A percentile compares a stretch with the other conserved stretches of the same genome.
Evolutionary conservation across 1,284 basidiomycete species (phyloP).

Genomic region (Phylloboletellus chloephorus): DNA sequence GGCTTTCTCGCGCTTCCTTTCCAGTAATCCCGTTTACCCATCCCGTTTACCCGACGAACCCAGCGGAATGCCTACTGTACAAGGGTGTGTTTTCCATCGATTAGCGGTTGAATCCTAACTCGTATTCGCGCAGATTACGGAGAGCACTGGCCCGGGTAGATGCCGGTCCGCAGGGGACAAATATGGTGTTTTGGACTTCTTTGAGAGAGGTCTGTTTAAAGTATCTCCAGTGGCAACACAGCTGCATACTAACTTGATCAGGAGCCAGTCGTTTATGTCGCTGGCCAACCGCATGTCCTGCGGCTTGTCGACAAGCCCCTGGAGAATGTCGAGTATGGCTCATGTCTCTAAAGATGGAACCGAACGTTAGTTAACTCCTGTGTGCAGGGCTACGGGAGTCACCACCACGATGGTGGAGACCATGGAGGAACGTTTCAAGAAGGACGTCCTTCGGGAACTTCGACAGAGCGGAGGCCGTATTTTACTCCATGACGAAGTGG

Average conservation of each 20-base stretch:
- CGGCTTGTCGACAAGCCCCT: slow-evolving; percentile 87
- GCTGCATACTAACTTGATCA: slow-evolving; percentile 29
- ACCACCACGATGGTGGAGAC: slow-evolving; percentile 88
- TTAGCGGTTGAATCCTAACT: background rate
- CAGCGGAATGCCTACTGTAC: slow-evolving; percentile 85
- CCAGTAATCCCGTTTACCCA: slow-evolving; percentile 9
- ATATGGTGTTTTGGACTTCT: slow-evolving; percentile 85
- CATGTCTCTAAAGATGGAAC: background rate
- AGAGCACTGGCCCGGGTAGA: slow-evolving; percentile 79
- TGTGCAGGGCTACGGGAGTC: slow-evolving; percentile 82
- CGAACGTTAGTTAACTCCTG: slow-evolving; percentile 4
- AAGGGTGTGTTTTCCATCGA: slow-evolving; percentile 52
- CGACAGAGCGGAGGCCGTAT: slow-evolving; percentile 73
- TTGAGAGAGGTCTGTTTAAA: slow-evolving; percentile 66
- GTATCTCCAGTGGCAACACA: background rate
- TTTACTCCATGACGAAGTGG: slow-evolving; percentile 92
- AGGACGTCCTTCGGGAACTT: slow-evolving; percentile 83
- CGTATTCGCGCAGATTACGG: slow-evolving; percentile 56
- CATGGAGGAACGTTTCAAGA: slow-evolving; percentile 90
- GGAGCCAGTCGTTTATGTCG: slow-evolving; percentile 93
- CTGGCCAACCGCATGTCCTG: slow-evolving; percentile 88
- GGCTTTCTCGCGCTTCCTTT: slow-evolving; percentile 16
- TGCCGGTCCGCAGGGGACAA: slow-evolving; percentile 67
- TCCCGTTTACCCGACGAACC: slow-evolving; percentile 1
- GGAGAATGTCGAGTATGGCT: slow-evolving; percentile 84